Evolutionary conservation across 352 stramenopile species (phyloP), one percentile per base, ranked within the genome.

Genomic region (Albugo laibachii): DNA sequence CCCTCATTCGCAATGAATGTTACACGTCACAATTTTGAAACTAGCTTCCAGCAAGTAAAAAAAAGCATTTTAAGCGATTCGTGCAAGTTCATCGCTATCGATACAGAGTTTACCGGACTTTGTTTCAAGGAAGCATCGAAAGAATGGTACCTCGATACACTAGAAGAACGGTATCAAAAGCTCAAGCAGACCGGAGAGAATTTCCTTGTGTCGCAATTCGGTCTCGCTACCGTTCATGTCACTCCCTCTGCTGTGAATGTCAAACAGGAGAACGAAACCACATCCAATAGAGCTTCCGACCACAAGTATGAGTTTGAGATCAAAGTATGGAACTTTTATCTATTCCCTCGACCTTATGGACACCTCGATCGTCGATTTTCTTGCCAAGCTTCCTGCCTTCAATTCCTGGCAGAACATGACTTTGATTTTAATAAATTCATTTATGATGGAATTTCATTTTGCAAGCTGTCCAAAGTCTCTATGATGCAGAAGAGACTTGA

Each of bases 371-470:
- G 81, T 49, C 74, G 77, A 14, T 85, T 89, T 38, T 43, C 86
- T 50, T 86, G 75, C 45, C 77, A 91, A 48, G 67, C 71, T 0
- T 83, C 69, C 31, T 86, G 74, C 50, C 62, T 91, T 10, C 68
- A 83, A 49, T 91, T 91, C 50, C 56, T 91, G 5, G 73, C 69
- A n/a, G 69, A 83, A 36, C 69, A 84, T 41, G 70, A 71, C 48
- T 91, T 91, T 50, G 77, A 91, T 49, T 91, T 91, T 39, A 87
- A 86, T 61, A 84, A 83, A 55, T 83, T 81, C 48, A 85, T 91
- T 52, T 56, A 54, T 15, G 69, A 91, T n/a, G 77, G 77, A 47
- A 84, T 91, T 50, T 62, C 69, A 20, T 87, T 84, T 49, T 54
- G 85, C 20, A 78, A 77, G 39, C 50, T 81, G 13, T 46, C 57